Conservation (phyloP, 1,284 basidiomycete species). For the Cryptococcus hybrid region DNA sequence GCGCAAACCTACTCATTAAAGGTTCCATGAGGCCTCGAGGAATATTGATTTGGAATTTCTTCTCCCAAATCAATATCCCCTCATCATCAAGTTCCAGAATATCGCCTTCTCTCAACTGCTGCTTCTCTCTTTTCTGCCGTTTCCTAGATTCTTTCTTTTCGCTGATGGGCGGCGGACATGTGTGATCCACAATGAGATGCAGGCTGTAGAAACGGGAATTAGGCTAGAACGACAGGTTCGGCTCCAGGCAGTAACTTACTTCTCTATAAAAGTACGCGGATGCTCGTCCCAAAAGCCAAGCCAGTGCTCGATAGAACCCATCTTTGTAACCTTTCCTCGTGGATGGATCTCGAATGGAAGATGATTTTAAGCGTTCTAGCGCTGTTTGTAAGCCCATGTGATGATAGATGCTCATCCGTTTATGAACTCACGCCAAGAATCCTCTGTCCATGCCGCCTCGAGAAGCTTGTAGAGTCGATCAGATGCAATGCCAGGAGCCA, state of each 20-base stretch:
- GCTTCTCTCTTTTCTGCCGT: constrained; percentile 1
- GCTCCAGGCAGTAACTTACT: constrained; percentile 12
- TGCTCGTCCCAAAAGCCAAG: constrained; percentile 33
- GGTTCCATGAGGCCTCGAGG: constrained; percentile 30
- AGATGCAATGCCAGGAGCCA: constrained; percentile 14
- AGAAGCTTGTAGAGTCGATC: constrained; percentile 15
- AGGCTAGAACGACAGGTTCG: neutral
- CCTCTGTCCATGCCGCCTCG: constrained; percentile 20
- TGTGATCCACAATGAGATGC: constrained; percentile 28
- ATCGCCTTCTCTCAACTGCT: constrained; percentile 3
- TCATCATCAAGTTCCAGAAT: constrained; percentile 22
- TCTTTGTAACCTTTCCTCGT: constrained; percentile 32
- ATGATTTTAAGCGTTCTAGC: constrained; percentile 28
- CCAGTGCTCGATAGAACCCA: constrained; percentile 20
- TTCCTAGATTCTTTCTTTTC: constrained; percentile 17
- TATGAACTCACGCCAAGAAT: constrained; percentile 20
- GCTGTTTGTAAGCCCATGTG: neutral
- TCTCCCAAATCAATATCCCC: constrained; percentile 13
- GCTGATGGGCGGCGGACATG: constrained; percentile 22
- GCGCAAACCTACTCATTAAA: constrained; percentile 28
- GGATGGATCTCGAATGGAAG: constrained; percentile 36
- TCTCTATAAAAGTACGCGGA: constrained; percentile 28
- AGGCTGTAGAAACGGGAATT: constrained; percentile 14
- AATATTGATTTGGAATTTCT: constrained; percentile 16
- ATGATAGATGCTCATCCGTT: neutral